Conservation (phyloP, 257 asterid genomes). For the Knoxia roxburghii region DNA sequence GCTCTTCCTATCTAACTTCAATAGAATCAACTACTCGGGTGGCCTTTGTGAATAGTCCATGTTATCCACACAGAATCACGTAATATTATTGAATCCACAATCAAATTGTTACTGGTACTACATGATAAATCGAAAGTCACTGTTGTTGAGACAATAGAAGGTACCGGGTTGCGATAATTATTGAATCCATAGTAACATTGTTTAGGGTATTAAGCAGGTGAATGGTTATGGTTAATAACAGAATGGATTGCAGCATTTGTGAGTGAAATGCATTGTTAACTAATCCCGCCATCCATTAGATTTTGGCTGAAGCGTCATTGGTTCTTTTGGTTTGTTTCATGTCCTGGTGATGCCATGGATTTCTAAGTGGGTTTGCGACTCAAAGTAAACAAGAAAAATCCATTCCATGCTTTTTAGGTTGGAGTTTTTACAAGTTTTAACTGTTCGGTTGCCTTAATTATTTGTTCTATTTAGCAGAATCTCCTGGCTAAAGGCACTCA, state of each 20-base stretch:
- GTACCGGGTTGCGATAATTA: background rate
- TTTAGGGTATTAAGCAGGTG: background rate
- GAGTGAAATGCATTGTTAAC: background rate
- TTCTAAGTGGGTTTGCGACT: background rate
- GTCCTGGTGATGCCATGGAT: background rate
- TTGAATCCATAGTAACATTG: background rate
- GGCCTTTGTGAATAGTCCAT: background rate
- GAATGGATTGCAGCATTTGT: background rate
- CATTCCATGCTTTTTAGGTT: background rate
- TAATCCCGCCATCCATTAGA: background rate
- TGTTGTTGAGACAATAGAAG: background rate
- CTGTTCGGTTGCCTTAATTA: background rate
- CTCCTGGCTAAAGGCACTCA: conserved; percentile 35
- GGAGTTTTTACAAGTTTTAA: background rate
- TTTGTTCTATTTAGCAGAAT: conserved; percentile 39
- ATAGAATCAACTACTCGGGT: background rate
- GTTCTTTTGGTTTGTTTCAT: background rate
- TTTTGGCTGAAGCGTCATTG: too few relatives aligned
- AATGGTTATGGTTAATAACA: background rate
- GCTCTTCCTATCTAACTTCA: background rate
- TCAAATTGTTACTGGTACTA: background rate
- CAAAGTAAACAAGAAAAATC: background rate
- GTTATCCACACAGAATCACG: background rate
- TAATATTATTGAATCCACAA: background rate
- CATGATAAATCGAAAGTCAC: background rate